Evolutionary conservation across 495 filamentous ascomycete genomes (phyloP).

Genomic region (Cudoniella acicularis): DNA sequence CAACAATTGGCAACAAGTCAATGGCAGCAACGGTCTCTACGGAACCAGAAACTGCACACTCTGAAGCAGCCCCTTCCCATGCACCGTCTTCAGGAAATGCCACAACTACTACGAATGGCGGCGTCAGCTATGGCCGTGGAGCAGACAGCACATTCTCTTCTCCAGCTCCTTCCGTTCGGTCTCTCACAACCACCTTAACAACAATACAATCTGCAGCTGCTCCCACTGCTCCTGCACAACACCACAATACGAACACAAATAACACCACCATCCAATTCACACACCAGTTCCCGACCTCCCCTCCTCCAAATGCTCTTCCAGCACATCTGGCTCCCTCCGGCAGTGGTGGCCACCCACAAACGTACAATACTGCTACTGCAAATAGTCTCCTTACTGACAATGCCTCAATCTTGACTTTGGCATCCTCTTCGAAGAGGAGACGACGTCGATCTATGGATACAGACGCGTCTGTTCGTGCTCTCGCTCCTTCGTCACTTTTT

Average conservation of each 20-base stretch:
- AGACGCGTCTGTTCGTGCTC: slow-evolving; percentile 87
- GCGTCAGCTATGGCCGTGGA: slow-evolving; percentile 61
- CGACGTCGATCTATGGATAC: slow-evolving; percentile 90
- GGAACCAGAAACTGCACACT: slow-evolving; percentile 69
- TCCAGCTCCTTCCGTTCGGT: slow-evolving; percentile 85
- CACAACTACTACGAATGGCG: slow-evolving; percentile 64
- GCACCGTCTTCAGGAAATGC: slow-evolving; percentile 54
- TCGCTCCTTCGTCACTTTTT: slow-evolving; percentile 88
- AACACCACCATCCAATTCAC: slow-evolving; percentile 69
- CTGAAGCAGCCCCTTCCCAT: slow-evolving; percentile 74
- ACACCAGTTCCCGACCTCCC: slow-evolving; percentile 79
- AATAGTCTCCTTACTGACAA: slow-evolving; percentile 92
- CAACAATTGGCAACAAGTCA: slow-evolving; percentile 62
- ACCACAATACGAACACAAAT: slow-evolving; percentile 42
- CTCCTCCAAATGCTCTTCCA: slow-evolving; percentile 75
- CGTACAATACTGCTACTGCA: slow-evolving; percentile 84
- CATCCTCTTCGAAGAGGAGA: slow-evolving; percentile 87
- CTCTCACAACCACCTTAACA: slow-evolving; percentile 89
- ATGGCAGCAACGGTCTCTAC: slow-evolving; percentile 77
- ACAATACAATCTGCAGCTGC: slow-evolving; percentile 82
- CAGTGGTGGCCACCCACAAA: slow-evolving; percentile 61
- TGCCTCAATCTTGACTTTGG: slow-evolving; percentile 93
- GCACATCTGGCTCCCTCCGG: slow-evolving; percentile 62
- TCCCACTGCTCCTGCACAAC: slow-evolving; percentile 29
- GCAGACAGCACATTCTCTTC: slow-evolving; percentile 92